Evolutionary conservation across 2,329 filamentous ascomycete species (phyloP), one percentile per base, ranked within the genome.

Genomic region (Aspergillus aculeatus): DNA sequence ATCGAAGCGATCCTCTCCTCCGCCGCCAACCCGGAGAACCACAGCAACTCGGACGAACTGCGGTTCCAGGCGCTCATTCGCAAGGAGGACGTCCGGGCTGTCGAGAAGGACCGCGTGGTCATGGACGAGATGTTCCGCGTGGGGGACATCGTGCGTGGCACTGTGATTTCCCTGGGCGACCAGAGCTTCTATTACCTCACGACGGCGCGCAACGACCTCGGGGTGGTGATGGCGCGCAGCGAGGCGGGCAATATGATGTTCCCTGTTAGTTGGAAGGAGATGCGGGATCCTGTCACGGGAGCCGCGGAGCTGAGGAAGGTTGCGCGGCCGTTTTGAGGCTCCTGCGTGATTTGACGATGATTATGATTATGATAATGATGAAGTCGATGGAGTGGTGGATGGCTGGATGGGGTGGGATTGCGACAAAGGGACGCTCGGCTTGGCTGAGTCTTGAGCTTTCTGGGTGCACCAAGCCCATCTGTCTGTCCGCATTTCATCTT

Each of bases 181-280:
- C 93, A 98, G 78, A 87, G 90, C 54, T 96, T 91, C 70, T 99
- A 98, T 75, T 99, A 97, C 75, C 83, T 96, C n/a, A 90, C 89
- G 26, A 99, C 95, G 1, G 92, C 92, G 29, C 86, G 86, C 66
- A 98, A 99, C 76, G 90, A 96, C 73, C 82, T 96, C 47, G 95
- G 95, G 2, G 94, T 98, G 60, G 90, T 99, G 44, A 91, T 98
- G 87, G 95, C 94, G 10, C 89, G 86, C 67, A 96, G 92, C 72
- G 92, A 96, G 73, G 85, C 84, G 2, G 93, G 93, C 1, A 94
- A 96, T 77, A 85, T 90, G 68, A 96, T 98, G 92, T 89, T 90
- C 69, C 94, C 95, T 2, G 85, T 96, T 57, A 96, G 89, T 76
- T 99, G 95, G 95, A 96, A 89, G 80, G 94, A 98, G 78, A 96